Evolutionary conservation across 306 rosid genomes (phyloP), one percentile per base, ranked within the genome.

Genomic region (Glycyrrhiza uralensis): DNA sequence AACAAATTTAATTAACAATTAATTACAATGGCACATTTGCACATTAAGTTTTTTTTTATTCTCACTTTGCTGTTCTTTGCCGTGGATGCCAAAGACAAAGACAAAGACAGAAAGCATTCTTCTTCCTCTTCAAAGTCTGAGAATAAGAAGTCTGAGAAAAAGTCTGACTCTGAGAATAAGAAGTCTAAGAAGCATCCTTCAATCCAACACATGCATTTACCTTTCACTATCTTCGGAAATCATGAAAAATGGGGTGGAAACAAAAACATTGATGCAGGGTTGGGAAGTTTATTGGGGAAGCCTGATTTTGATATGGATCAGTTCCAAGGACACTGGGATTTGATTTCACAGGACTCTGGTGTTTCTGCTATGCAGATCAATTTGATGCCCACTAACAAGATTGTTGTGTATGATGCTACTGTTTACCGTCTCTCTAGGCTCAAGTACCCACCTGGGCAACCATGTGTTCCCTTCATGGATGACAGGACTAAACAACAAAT

Each of bases 311-410:
- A 64, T n/a, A n/a, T n/a, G n/a, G n/a, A 24, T 49, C 79, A 14
- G 1, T 17, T 4, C 75, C 0, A 13, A 0, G 99, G 99, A 15
- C 0, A 1, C 0, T 91, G 99, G 99, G 82, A 76, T 0, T 0
- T 91, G 2, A 62, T 82, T 28, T 39, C 74, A 0, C 4, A 0
- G 0, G 13, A 91, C 36, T 66, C 93, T 0, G 93, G 89, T 11
- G 93, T 92, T 4, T 86, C 95, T 0, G 91, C 85, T 61, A 95
- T 95, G 99, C 99, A 95, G 0, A 3, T 85, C 1, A 80, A 75
- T n/a, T 54, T 95, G 83, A 81, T 92, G 50, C 96, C 96, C 4
- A 88, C 67, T 61, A 89, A 89, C 35, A 91, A 83, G 80, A 11
- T 89, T 1, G 20, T 79, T 55, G 82, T 88, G 5, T 82, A 71